Evolutionary conservation across 192 early-diverging fungal species (phyloP).

Genomic region (Entophlyctis luteolus): DNA sequence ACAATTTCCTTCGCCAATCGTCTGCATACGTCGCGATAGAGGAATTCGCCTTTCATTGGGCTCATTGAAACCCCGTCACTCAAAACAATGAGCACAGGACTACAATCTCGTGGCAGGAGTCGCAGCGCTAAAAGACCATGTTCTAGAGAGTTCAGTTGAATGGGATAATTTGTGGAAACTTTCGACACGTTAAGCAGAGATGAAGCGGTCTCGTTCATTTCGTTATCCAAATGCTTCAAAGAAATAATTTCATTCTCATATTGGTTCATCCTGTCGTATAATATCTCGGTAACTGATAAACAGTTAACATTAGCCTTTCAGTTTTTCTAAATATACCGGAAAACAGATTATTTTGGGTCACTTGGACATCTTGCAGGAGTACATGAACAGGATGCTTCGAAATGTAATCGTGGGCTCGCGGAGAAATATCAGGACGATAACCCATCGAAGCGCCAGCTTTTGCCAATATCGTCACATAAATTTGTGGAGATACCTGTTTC

Average conservation of each 20-base stretch:
- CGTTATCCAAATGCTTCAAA: conserved; percentile 23
- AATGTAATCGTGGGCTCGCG: conserved; percentile 27
- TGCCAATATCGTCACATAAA: conserved; percentile 46
- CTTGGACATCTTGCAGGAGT: conserved; percentile 43
- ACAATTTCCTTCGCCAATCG: conserved; percentile 29
- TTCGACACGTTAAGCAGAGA: neutral
- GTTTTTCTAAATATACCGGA: neutral
- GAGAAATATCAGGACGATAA: conserved; percentile 28
- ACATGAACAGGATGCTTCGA: conserved; percentile 35
- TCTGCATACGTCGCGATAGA: conserved; percentile 34
- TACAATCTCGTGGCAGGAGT: conserved; percentile 36
- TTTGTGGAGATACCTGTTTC: conserved; percentile 34
- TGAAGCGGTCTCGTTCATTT: neutral
- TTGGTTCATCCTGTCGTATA: conserved; percentile 42
- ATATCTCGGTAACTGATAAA: conserved; percentile 29
- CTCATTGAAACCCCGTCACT: conserved; percentile 47
- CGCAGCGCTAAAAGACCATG: conserved; percentile 38
- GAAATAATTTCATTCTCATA: conserved; percentile 45
- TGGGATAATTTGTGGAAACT: neutral
- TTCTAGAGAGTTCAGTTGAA: conserved; percentile 32
- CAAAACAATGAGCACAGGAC: conserved; percentile 40
- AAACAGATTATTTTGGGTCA: conserved; percentile 34
- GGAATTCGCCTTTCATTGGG: conserved; percentile 28
- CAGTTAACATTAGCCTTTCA: neutral
- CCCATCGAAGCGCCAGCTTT: conserved; percentile 38